Evolutionary conservation across 805 yeast genomes (phyloP).

Genomic region (Wickerhamomyces alni): DNA sequence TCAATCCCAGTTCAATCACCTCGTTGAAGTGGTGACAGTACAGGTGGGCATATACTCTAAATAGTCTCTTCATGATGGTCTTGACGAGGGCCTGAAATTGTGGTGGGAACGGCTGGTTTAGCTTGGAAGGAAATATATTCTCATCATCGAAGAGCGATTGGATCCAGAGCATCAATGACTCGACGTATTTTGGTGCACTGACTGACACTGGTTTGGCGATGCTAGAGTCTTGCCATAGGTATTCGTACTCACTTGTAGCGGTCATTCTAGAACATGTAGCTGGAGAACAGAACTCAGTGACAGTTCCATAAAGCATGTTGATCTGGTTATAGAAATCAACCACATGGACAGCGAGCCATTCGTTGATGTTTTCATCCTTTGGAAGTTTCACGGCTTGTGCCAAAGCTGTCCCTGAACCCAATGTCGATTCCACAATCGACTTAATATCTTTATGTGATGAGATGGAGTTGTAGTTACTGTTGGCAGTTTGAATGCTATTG

Average conservation of each 20-base stretch:
- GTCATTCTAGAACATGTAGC: slow-evolving; percentile 94
- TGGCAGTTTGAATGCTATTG: neutral
- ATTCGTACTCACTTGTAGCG: slow-evolving; percentile 95
- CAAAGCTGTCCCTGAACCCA: slow-evolving; percentile 87
- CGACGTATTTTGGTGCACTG: slow-evolving; percentile 94
- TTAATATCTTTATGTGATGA: slow-evolving; percentile 69
- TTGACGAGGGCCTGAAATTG: slow-evolving; percentile 74
- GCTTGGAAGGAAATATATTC: slow-evolving; percentile 79
- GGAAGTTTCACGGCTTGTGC: slow-evolving; percentile 93
- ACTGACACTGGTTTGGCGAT: slow-evolving; percentile 72
- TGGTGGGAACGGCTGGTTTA: slow-evolving; percentile 88
- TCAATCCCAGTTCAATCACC: slow-evolving; percentile 85
- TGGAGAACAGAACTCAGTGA: slow-evolving; percentile 95
- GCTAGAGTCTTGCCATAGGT: slow-evolving; percentile 87
- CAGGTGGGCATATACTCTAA: slow-evolving; percentile 93
- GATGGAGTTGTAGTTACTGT: slow-evolving; percentile 28
- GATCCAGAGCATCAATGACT: slow-evolving; percentile 90
- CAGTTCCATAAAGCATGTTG: slow-evolving; percentile 92
- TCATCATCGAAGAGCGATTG: slow-evolving; percentile 91
- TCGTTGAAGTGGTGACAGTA: slow-evolving; percentile 98
- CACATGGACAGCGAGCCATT: slow-evolving; percentile 97
- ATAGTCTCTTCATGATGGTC: slow-evolving; percentile 85
- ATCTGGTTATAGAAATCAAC: slow-evolving; percentile 95
- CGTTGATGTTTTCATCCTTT: slow-evolving; percentile 83
- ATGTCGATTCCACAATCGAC: slow-evolving; percentile 87